Percentiles rank a stretch among this genome's conserved stretches.
phyloP scores from a whole-genome alignment of 495 filamentous ascomycete genomes.

The Staphylotrichum tortipilum region DNA sequence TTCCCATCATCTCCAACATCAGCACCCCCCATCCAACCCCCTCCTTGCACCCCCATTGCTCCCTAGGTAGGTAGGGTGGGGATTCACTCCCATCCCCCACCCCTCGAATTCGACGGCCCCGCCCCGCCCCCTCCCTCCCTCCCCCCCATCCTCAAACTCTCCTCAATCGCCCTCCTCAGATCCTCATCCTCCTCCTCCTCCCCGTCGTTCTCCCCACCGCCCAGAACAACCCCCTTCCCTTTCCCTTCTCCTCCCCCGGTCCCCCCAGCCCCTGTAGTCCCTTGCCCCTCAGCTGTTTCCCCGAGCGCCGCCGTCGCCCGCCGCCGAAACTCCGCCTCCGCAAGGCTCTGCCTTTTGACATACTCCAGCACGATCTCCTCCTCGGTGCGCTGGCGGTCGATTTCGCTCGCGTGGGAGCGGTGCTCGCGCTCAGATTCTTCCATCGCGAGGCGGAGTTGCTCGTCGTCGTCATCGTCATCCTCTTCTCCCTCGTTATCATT shows the following conservation, averaged over 20 bases:
- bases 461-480: conserved; percentile 24
- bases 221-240: conserved; percentile 1
- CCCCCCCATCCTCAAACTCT: conserved; percentile 33
- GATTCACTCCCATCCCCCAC: not conserved
- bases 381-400: conserved; percentile 45
- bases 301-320: conserved; percentile 9
- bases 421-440: conserved; percentile 40
- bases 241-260: conserved; percentile 6
- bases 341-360: conserved; percentile 67
- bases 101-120: not conserved
- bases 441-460: conserved; percentile 34
- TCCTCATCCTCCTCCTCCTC: conserved; percentile 36
- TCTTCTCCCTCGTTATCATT: not conserved
- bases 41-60: too few relatives aligned
- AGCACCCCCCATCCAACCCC: not conserved
- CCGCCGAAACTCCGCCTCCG: conserved; percentile 49
- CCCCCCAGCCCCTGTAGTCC: too few relatives aligned
- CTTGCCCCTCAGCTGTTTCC: conserved; percentile 6
- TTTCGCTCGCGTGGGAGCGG: conserved; percentile 27
- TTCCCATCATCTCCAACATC: not conserved
- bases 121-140: not conserved
- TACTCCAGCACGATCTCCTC: conserved; percentile 69
- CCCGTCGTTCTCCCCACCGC: conserved; percentile 6
- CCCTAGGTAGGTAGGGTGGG: too few relatives aligned
- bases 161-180: conserved; percentile 37